Evolutionary conservation across 176 grass and related monocot species (phyloP).

Genomic region (Phoenix roebelenii): DNA sequence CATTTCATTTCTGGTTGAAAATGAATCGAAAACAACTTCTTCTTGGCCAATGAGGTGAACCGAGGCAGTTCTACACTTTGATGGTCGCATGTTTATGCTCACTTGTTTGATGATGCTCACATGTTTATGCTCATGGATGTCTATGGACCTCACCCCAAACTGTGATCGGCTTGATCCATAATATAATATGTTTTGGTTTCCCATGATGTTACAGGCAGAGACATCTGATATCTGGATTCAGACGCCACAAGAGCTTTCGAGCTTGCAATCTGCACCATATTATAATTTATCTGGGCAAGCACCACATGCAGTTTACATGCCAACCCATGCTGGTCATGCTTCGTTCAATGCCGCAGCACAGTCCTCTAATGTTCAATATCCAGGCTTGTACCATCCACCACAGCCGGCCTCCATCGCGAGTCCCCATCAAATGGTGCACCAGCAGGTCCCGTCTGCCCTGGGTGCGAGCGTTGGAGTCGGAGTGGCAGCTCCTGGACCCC

Average conservation of each 20-base stretch:
- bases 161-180: too few species aligned
- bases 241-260: constrained; percentile 36
- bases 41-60: too few species aligned
- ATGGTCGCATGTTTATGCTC: too few species aligned
- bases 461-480: constrained; percentile 55
- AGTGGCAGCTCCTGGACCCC: constrained; percentile 48
- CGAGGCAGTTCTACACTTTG: too few species aligned
- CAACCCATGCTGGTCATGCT: constrained; percentile 50
- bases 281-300: constrained; percentile 65
- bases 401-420: constrained; percentile 53
- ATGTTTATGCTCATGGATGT: too few species aligned
- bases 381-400: constrained; percentile 53
- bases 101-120: too few species aligned
- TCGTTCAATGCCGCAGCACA: constrained; percentile 62
- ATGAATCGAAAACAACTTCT: too few species aligned
- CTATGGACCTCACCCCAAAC: too few species aligned
- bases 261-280: constrained; percentile 47
- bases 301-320: constrained; percentile 52
- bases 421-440: constrained; percentile 64
- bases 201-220: constrained; percentile 30
- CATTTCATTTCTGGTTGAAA: neutral
- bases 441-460: constrained; percentile 48
- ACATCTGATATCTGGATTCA: constrained; percentile 81
- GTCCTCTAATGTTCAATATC: constrained; percentile 54
- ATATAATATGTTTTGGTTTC: too few species aligned